Percentiles rank a stretch among this genome's conserved stretches.
Conservation (phyloP, 495 filamentous ascomycete species). For the Chaetomium cochliodes region DNA sequence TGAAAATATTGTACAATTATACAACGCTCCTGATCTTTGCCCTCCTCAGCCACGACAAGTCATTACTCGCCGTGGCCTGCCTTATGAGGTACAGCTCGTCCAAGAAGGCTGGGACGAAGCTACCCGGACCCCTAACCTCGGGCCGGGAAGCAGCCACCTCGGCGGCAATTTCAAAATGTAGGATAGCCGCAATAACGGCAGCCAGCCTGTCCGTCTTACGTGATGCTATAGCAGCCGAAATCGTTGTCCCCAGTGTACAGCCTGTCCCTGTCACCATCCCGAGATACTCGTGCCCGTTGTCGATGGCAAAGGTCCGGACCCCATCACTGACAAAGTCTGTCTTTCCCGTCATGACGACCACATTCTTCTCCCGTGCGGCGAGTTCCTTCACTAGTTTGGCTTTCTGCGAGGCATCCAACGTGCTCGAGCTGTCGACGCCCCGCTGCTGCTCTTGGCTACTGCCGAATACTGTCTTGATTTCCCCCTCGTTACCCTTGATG, state of each 20-base stretch:
- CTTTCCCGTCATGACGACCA: constrained; percentile 83
- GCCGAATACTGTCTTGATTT: constrained; percentile 77
- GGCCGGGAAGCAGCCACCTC: constrained; percentile 63
- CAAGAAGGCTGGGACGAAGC: constrained; percentile 83
- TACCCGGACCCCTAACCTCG: constrained; percentile 75
- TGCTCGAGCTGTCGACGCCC: constrained; percentile 79
- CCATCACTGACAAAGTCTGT: constrained; percentile 81
- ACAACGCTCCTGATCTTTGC: constrained; percentile 49
- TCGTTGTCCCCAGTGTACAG: constrained; percentile 78
- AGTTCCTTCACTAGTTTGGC: constrained; percentile 61
- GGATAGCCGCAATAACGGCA: constrained; percentile 63
- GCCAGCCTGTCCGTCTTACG: constrained; percentile 62
- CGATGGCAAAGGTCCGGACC: constrained; percentile 58
- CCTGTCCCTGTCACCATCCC: constrained; percentile 86
- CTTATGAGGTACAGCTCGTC: constrained; percentile 63
- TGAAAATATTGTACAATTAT: constrained; percentile 5
- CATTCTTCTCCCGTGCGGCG: constrained; percentile 63
- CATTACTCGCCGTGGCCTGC: constrained; percentile 46
- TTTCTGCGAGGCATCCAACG: constrained; percentile 51
- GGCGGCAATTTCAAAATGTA: constrained; percentile 84
- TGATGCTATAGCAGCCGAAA: constrained; percentile 69
- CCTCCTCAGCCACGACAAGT: constrained; percentile 55
- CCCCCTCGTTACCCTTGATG: constrained; percentile 93
- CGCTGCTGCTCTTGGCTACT: constrained; percentile 60
- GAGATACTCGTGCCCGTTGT: constrained; percentile 76